These are phyloP conservation scores for Jackrogersella minutella DNA, from an alignment of 495 filamentous ascomycete genomes.

Conservation along the genomic window DNA sequence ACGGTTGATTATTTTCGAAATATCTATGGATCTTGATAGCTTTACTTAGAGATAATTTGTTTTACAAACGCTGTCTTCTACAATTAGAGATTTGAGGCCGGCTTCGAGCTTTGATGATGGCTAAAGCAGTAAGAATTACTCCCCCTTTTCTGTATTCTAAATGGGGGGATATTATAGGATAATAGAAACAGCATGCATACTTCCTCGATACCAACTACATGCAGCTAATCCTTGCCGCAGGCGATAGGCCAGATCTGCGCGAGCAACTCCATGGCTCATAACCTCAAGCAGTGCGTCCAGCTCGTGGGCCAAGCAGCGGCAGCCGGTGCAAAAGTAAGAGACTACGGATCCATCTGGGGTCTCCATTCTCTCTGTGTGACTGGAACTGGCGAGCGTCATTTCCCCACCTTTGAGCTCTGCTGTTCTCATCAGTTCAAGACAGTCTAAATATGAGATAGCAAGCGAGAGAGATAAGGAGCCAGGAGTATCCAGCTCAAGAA, in stretches of 20 bases:
- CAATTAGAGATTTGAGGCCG: too few species aligned
- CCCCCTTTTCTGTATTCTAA: not conserved
- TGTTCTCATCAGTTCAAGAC: too few species aligned
- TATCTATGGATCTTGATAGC: not conserved
- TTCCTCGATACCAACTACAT: not conserved
- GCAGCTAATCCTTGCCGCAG: conserved; percentile 50
- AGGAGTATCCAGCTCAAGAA: too few species aligned
- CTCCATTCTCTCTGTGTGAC: not conserved
- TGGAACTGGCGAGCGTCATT: too few species aligned
- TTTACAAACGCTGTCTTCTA: too few species aligned
- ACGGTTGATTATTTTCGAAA: not conserved
- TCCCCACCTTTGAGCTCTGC: too few species aligned
- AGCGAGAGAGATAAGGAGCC: not conserved
- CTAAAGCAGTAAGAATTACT: conserved; percentile 30
- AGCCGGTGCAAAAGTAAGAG: conserved; percentile 76
- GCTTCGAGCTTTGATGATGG: too few species aligned
- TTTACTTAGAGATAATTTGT: not conserved
- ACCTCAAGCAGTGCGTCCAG: conserved; percentile 75
- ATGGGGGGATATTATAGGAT: not conserved
- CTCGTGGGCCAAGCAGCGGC: conserved; percentile 76
- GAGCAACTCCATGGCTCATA: conserved; percentile 78
- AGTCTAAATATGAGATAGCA: too few species aligned
- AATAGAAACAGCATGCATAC: too few species aligned
- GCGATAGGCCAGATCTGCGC: conserved; percentile 90
- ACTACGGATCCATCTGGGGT: not conserved